phyloP scores from a whole-genome alignment of 306 rosid genomes.

The Purshia tridentata region DNA sequence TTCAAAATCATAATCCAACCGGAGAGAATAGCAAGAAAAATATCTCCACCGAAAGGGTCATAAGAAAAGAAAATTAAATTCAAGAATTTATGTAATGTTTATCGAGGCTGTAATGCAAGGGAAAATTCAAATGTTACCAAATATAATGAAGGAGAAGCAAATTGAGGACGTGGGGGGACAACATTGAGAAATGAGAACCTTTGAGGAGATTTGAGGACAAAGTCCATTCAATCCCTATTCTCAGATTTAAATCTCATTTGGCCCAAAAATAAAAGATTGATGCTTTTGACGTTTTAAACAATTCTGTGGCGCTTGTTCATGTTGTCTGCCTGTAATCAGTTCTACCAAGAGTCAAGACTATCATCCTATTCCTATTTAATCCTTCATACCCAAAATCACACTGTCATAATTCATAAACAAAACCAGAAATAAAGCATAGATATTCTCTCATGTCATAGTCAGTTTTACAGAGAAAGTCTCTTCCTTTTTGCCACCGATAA shows the following conservation, averaged over 20 bases:
- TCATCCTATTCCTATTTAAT: too few relatives aligned
- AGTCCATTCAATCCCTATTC: not conserved
- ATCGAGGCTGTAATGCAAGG: not conserved
- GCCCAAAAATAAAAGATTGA: not conserved
- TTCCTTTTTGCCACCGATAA: too few relatives aligned
- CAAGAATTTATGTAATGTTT: too few relatives aligned
- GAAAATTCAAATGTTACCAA: not conserved
- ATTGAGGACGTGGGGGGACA: conserved; percentile 10
- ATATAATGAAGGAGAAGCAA: not conserved
- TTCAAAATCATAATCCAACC: not conserved
- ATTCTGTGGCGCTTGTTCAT: conserved; percentile 12
- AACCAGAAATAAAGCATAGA: too few relatives aligned
- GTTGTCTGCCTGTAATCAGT: too few relatives aligned
- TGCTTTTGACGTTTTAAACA: not conserved
- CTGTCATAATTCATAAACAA: too few relatives aligned
- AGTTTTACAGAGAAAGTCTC: not conserved
- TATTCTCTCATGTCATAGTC: not conserved
- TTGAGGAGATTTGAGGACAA: not conserved
- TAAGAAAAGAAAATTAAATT: too few relatives aligned
- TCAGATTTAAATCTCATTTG: too few relatives aligned
- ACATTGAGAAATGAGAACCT: not conserved
- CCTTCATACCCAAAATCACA: not conserved
- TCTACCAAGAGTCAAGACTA: too few relatives aligned
- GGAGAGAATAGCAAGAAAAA: too few relatives aligned
- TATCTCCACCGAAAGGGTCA: too few relatives aligned